Evolutionary conservation across 306 rosid genomes (phyloP).

Genomic region (Dalbergia cochinchinensis): DNA sequence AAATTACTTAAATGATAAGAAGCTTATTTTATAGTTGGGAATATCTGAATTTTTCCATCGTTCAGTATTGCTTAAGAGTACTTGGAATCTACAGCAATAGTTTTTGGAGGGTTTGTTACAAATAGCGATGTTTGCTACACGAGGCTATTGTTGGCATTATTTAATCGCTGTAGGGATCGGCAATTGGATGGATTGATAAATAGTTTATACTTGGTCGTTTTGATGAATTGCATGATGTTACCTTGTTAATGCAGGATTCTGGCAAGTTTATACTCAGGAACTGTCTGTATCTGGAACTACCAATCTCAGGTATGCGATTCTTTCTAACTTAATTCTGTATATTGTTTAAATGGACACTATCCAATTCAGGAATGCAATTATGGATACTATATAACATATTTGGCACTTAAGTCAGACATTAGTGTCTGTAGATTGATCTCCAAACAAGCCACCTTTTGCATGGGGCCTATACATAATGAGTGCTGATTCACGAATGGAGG

Average conservation of each 20-base stretch:
- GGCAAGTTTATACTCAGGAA: constrained; percentile 96
- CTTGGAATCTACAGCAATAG: background rate
- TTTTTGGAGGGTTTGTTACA: constrained; percentile 10
- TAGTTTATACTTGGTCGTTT: background rate
- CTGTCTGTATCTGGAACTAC: constrained; percentile 96
- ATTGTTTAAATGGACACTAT: constrained; percentile 2
- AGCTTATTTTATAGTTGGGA: background rate
- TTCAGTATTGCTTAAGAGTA: constrained; percentile 21
- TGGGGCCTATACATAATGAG: constrained; percentile 43
- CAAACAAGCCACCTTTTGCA: constrained; percentile 68
- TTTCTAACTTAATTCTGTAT: constrained; percentile 14
- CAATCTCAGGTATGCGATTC: constrained; percentile 84
- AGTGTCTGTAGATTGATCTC: constrained; percentile 58
- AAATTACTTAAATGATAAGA: constrained; percentile 22
- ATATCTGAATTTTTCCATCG: constrained; percentile 16
- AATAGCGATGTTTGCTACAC: constrained; percentile 32
- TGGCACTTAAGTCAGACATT: constrained; percentile 68
- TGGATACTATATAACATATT: constrained; percentile 3
- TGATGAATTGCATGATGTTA: constrained; percentile 40
- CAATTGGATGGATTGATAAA: background rate
- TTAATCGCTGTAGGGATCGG: constrained; percentile 6
- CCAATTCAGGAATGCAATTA: constrained; percentile 35
- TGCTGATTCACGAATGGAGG: constrained; percentile 36
- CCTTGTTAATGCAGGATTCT: constrained; percentile 73
- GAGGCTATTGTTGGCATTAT: constrained; percentile 26